A percentile compares a stretch with the other conserved stretches of the same genome.
phyloP scores from a whole-genome alignment of 106 monocot species.

The Chionographis japonica region DNA sequence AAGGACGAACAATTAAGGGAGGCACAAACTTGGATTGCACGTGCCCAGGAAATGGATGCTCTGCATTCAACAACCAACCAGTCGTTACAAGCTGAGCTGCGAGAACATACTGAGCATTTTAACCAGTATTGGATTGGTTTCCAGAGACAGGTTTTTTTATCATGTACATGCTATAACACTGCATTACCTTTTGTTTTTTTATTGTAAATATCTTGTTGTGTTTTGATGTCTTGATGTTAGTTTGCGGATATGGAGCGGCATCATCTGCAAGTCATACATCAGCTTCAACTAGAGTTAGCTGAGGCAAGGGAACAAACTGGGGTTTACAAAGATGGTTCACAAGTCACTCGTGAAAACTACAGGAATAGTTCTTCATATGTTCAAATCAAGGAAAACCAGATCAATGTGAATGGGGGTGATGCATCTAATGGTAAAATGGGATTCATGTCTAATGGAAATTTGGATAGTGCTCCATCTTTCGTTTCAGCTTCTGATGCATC shows the following conservation, averaged over 20 bases:
- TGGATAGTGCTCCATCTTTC: conserved; percentile 21
- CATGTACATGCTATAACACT: neutral
- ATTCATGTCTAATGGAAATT: conserved; percentile 36
- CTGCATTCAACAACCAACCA: conserved; percentile 67
- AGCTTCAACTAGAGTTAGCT: conserved; percentile 78
- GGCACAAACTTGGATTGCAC: conserved; percentile 75
- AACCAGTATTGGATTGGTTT: conserved; percentile 73
- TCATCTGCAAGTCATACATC: conserved; percentile 87
- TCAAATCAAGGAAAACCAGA: conserved; percentile 43
- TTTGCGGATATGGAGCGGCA: conserved; percentile 80
- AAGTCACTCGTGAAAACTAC: conserved; percentile 22
- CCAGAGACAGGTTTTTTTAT: conserved; percentile 59
- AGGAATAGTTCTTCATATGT: conserved; percentile 24
- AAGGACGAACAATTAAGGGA: conserved; percentile 95
- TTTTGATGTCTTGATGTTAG: conserved; percentile 28
- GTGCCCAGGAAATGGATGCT: conserved; percentile 82
- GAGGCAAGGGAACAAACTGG: conserved; percentile 50
- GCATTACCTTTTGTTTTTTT: neutral
- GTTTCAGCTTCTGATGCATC: conserved; percentile 26
- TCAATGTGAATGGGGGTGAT: conserved; percentile 33
- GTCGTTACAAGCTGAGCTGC: conserved; percentile 73
- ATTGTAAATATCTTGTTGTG: neutral
- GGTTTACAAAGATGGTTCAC: conserved; percentile 35
- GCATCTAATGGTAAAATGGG: conserved; percentile 27
- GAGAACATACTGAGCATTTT: conserved; percentile 85